A percentile compares a stretch with the other conserved stretches of the same genome.
phyloP scores from a whole-genome alignment of 768 basidiomycete genomes.

The Infundibulicybe gibba region DNA sequence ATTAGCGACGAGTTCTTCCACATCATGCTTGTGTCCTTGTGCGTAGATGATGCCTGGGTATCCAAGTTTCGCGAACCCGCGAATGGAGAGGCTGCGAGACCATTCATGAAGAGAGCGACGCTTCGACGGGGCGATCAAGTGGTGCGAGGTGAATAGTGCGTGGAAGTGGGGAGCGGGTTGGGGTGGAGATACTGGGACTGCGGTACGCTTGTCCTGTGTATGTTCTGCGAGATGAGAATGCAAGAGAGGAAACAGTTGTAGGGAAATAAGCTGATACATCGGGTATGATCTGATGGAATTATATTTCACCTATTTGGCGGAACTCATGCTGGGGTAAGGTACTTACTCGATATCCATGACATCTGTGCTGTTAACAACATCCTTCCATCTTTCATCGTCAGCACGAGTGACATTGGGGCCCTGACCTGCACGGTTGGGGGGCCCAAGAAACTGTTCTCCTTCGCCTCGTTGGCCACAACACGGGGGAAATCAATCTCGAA shows the following conservation, averaged over 20 bases:
- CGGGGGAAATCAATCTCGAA: too few relatives aligned
- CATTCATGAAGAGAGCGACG: slow-evolving; percentile 54
- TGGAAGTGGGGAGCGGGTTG: slow-evolving; percentile 34
- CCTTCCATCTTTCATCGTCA: too few relatives aligned
- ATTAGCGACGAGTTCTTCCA: slow-evolving; percentile 63
- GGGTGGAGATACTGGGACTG: not conserved
- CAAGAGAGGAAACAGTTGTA: slow-evolving; percentile 54
- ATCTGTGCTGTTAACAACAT: too few relatives aligned
- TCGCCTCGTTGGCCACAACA: too few relatives aligned
- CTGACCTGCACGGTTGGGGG: too few relatives aligned
- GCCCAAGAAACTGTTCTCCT: too few relatives aligned
- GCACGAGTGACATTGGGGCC: too few relatives aligned
- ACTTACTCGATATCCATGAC: too few relatives aligned
- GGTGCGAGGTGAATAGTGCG: slow-evolving; percentile 70
- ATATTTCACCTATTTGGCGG: too few relatives aligned
- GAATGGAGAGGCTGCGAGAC: slow-evolving; percentile 48
- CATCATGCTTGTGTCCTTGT: slow-evolving; percentile 45
- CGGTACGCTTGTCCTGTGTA: not conserved
- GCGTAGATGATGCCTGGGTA: slow-evolving; percentile 76
- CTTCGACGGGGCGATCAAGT: slow-evolving; percentile 63
- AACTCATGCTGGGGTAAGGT: too few relatives aligned
- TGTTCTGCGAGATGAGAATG: slow-evolving; percentile 30
- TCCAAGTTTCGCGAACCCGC: slow-evolving; percentile 72
- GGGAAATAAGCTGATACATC: slow-evolving; percentile 53
- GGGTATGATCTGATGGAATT: slow-evolving; percentile 30